phyloP scores from a whole-genome alignment of 768 basidiomycete species.

The Crepidotus variabilis region DNA sequence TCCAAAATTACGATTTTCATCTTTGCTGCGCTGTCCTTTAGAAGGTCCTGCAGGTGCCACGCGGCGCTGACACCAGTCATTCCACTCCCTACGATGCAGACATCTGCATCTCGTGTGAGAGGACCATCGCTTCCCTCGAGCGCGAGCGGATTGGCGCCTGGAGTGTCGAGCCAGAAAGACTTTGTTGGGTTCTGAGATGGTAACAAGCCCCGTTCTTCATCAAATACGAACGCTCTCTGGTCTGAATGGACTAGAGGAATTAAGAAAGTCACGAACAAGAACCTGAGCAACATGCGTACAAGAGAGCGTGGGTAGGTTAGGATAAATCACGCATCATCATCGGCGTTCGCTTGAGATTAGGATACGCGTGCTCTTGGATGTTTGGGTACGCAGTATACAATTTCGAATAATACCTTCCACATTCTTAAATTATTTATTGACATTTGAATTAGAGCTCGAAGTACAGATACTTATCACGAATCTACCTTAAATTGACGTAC shows the following conservation, averaged over 20 bases:
- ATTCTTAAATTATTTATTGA: too few relatives aligned
- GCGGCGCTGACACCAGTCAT: slow-evolving; percentile 75
- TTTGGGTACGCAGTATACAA: too few relatives aligned
- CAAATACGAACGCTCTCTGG: background rate
- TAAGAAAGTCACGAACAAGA: background rate
- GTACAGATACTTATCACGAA: too few relatives aligned
- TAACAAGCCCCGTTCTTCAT: slow-evolving; percentile 12
- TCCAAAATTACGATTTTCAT: slow-evolving; percentile 67
- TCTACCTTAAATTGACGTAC: too few relatives aligned
- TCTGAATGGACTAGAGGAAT: background rate
- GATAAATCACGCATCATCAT: too few relatives aligned
- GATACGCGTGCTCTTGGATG: too few relatives aligned
- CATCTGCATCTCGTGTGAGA: slow-evolving; percentile 58
- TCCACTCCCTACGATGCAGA: slow-evolving; percentile 78
- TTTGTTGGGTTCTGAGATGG: slow-evolving; percentile 64
- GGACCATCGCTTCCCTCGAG: slow-evolving; percentile 59
- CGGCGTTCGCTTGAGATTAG: too few relatives aligned
- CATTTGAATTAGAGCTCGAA: too few relatives aligned
- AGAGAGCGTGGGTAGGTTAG: too few relatives aligned
- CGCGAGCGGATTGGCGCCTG: slow-evolving; percentile 64
- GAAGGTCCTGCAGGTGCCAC: slow-evolving; percentile 51
- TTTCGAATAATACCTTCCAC: too few relatives aligned
- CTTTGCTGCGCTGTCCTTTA: slow-evolving; percentile 5
- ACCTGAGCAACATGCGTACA: background rate
- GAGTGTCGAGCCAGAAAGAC: slow-evolving; percentile 69